Evolutionary conservation across 768 basidiomycete species (phyloP).

Genomic region (Astraeus odoratus): DNA sequence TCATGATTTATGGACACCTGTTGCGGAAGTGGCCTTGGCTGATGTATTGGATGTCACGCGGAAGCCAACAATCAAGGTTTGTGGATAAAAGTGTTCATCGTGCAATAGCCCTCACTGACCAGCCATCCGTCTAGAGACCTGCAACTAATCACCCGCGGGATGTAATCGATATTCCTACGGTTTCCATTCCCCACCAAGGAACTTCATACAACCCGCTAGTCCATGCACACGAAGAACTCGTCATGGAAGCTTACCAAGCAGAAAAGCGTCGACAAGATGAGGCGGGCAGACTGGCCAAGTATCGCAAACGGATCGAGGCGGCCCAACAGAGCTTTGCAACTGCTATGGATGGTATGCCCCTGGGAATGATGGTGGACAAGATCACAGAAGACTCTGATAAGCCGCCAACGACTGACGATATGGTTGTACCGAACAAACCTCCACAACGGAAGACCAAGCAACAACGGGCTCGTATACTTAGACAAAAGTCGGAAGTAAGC

Average conservation of each 20-base stretch:
- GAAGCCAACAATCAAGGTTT: slow-evolving; percentile 48
- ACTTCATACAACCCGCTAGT: slow-evolving; percentile 86
- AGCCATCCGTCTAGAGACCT: slow-evolving; percentile 40
- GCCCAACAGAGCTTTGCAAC: slow-evolving; percentile 33
- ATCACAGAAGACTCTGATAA: slow-evolving; percentile 35
- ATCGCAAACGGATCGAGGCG: slow-evolving; percentile 49
- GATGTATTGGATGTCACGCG: slow-evolving; percentile 33
- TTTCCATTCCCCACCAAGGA: slow-evolving; percentile 70
- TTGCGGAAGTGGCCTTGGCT: slow-evolving; percentile 32
- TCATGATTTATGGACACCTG: slow-evolving; percentile 56
- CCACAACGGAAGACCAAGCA: slow-evolving; percentile 50
- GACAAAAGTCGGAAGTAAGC: slow-evolving; percentile 56
- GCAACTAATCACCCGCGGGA: slow-evolving; percentile 38
- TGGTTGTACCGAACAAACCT: slow-evolving; percentile 31
- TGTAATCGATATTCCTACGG: slow-evolving; percentile 56
- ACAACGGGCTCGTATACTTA: slow-evolving; percentile 64
- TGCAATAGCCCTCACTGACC: not conserved
- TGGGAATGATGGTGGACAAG: slow-evolving; percentile 63
- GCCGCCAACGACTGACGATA: slow-evolving; percentile 25
- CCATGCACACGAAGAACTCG: slow-evolving; percentile 62
- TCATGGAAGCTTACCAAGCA: slow-evolving; percentile 57
- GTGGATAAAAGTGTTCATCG: not conserved
- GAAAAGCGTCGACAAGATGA: slow-evolving; percentile 56
- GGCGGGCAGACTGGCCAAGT: slow-evolving; percentile 44
- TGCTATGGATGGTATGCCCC: slow-evolving; percentile 32